Conservation (phyloP, 345 rosid genomes). For the Gynandropsis gynandra region DNA sequence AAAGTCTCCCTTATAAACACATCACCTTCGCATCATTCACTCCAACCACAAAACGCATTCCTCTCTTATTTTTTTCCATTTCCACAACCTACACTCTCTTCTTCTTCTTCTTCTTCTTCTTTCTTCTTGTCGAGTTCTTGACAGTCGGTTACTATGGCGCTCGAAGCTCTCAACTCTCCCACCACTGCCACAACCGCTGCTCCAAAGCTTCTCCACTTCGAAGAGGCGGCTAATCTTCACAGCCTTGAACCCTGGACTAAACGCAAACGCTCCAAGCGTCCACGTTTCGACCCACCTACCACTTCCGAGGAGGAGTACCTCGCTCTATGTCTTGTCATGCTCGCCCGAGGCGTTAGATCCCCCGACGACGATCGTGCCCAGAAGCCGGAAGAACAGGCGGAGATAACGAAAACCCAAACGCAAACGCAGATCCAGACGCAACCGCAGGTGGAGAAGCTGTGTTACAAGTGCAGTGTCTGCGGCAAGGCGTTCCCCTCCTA, state of each 20-base stretch:
- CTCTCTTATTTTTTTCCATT: too few species aligned
- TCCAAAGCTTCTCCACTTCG: not conserved
- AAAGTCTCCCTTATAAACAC: too few species aligned
- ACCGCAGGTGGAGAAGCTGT: not conserved
- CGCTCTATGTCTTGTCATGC: conserved; percentile 33
- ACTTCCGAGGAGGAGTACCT: conserved; percentile 33
- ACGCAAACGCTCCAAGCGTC: conserved; percentile 32
- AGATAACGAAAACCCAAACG: too few species aligned
- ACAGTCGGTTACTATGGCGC: conserved; percentile 22
- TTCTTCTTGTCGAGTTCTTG: not conserved
- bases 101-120: not conserved
- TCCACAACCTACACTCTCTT: not conserved
- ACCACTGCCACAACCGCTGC: conserved; percentile 10
- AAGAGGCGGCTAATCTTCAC: conserved; percentile 7
- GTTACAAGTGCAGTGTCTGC: conserved; percentile 33
- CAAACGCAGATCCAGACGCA: not conserved
- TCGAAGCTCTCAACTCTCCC: conserved; percentile 28
- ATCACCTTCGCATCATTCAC: too few species aligned
- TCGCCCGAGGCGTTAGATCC: conserved; percentile 15
- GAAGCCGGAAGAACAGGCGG: not conserved
- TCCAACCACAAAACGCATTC: too few species aligned
- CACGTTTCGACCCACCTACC: conserved; percentile 24
- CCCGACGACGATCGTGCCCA: not conserved
- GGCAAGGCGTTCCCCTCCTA: conserved; percentile 29
- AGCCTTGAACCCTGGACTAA: conserved; percentile 26